phyloP scores from a whole-genome alignment of 179 eudicot genomes.

The Beta corolliflora region DNA sequence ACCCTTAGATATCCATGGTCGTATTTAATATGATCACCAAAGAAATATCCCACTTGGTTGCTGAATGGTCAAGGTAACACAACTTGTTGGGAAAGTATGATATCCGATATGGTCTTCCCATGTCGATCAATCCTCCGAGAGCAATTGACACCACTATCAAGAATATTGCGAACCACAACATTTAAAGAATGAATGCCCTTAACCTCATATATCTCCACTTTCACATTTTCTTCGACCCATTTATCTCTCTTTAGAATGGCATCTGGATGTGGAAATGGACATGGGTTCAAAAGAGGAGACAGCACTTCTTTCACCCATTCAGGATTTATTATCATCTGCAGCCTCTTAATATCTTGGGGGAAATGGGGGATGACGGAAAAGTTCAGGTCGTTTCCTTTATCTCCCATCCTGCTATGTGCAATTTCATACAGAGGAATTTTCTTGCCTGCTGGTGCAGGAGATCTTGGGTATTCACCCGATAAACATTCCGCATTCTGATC shows the following conservation, averaged over 20 bases:
- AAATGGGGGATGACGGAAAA: constrained; percentile 90
- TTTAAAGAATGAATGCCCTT: constrained; percentile 73
- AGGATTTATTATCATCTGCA: constrained; percentile 63
- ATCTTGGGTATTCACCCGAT: constrained; percentile 26
- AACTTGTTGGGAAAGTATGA: constrained; percentile 72
- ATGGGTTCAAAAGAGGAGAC: constrained; percentile 54
- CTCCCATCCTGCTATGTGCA: constrained; percentile 95
- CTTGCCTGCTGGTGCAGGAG: constrained; percentile 64
- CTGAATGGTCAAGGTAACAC: constrained; percentile 50
- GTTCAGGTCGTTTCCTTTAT: constrained; percentile 95
- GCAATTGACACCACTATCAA: constrained; percentile 96
- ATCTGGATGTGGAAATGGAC: constrained; percentile 58
- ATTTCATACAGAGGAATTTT: constrained; percentile 60
- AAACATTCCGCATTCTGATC: constrained; percentile 20
- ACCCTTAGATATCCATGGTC: too few species aligned
- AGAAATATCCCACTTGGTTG: not conserved
- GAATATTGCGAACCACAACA: constrained; percentile 77
- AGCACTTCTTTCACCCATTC: constrained; percentile 76
- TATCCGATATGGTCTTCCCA: constrained; percentile 86
- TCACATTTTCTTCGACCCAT: constrained; percentile 65
- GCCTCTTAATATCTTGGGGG: constrained; percentile 62
- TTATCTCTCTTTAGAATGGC: constrained; percentile 52
- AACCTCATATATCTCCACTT: constrained; percentile 82
- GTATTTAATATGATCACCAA: too few species aligned
- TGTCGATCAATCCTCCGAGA: constrained; percentile 94